Conservation (phyloP, 2,329 filamentous ascomycete species). For the Claviceps paspali region DNA sequence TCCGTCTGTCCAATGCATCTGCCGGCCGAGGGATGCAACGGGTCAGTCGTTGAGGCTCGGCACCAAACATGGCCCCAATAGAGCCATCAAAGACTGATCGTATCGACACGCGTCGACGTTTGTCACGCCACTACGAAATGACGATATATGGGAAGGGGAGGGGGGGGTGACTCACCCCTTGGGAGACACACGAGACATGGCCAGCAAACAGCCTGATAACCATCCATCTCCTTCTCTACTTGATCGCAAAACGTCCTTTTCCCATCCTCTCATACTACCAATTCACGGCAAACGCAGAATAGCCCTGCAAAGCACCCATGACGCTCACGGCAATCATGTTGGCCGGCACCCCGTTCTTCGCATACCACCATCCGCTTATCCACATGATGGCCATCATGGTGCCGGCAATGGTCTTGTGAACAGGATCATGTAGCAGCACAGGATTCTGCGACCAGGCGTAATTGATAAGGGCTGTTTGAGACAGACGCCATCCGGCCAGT, state of each 20-base stretch:
- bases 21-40: too few species aligned
- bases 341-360: constrained; percentile 4
- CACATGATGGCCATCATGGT: constrained; percentile 7
- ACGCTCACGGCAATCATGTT: constrained; percentile 5
- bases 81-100: too few species aligned
- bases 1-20: too few species aligned
- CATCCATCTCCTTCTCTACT: neutral
- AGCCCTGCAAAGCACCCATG: constrained; percentile 7
- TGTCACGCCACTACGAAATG: too few species aligned
- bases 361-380: constrained; percentile 6
- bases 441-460: constrained; percentile 8
- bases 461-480: constrained; percentile 8
- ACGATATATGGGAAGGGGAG: too few species aligned
- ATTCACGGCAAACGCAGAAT: constrained; percentile 5
- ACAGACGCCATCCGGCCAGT: too few species aligned
- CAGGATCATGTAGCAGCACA: constrained; percentile 5
- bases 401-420: constrained; percentile 6
- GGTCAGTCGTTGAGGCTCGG: too few species aligned
- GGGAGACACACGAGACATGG: too few species aligned
- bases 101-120: too few species aligned
- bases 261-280: constrained; percentile 14
- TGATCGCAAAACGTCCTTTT: neutral
- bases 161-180: too few species aligned
- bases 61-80: too few species aligned
- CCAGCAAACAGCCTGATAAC: too few species aligned